These are phyloP conservation scores for Ceratocystis huliohia DNA, from an alignment of 2,329 filamentous ascomycete species.

Conservation along the genomic window DNA sequence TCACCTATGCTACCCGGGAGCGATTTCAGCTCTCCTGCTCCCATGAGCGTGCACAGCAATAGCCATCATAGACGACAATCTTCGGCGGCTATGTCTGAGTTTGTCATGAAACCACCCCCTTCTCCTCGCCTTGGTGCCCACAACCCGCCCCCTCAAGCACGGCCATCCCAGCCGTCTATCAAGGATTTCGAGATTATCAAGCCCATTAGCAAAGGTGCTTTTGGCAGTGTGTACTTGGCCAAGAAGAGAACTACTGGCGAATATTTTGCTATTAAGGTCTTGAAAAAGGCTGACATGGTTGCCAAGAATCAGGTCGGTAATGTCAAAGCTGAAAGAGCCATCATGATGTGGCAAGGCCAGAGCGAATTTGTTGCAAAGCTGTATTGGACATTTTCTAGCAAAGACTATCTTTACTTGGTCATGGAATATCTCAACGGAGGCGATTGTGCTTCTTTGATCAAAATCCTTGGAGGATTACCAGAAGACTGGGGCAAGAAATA, in stretches of 20 bases:
- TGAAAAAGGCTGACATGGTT: constrained; percentile 99
- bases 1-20: constrained; percentile 76
- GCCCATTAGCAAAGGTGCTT: constrained; percentile 96
- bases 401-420: constrained; percentile 94
- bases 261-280: constrained; percentile 95
- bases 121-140: constrained; percentile 71
- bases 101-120: constrained; percentile 53
- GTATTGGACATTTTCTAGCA: constrained; percentile 99
- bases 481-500: constrained; percentile 99
- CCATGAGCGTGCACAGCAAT: constrained; percentile 36
- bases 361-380: constrained; percentile 98
- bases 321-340: constrained; percentile 93
- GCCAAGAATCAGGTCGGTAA: constrained; percentile 99
- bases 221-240: constrained; percentile 92
- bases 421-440: constrained; percentile 99
- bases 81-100: constrained; percentile 69
- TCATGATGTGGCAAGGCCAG: constrained; percentile 99
- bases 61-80: constrained; percentile 76
- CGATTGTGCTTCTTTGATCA: constrained; percentile 92
- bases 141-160: constrained; percentile 68
- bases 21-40: constrained; percentile 65
- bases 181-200: constrained; percentile 99
- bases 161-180: constrained; percentile 86
- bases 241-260: constrained; percentile 98
- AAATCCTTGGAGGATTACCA: constrained; percentile 76